phyloP scores from a whole-genome alignment of 257 asterid species.

The Striga asiatica region DNA sequence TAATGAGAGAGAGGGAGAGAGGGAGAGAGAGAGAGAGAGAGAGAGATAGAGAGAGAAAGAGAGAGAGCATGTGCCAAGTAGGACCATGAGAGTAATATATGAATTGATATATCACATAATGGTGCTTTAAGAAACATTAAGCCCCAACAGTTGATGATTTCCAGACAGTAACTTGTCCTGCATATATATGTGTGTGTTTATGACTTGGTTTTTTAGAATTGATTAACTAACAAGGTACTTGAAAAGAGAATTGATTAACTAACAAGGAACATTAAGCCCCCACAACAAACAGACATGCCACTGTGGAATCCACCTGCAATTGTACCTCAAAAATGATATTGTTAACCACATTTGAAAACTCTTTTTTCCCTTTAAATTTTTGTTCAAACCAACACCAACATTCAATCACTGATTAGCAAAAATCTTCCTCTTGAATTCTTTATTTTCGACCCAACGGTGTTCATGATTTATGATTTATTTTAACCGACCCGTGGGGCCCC shows the following conservation, averaged over 20 bases:
- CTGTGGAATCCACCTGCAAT: slow-evolving; percentile 14
- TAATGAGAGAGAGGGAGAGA: too few species aligned
- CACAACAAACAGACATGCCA: slow-evolving; percentile 23
- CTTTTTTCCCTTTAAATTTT: neutral
- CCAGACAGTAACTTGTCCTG: slow-evolving; percentile 8
- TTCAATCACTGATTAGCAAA: slow-evolving; percentile 4
- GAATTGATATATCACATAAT: neutral
- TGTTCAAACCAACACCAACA: slow-evolving; percentile 11
- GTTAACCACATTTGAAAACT: slow-evolving; percentile 9
- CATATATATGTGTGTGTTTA: neutral
- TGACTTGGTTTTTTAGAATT: neutral
- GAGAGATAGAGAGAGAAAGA: neutral
- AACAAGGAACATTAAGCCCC: slow-evolving; percentile 9
- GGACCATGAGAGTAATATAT: neutral
- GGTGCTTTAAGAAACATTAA: slow-evolving; percentile 16
- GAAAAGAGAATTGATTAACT: slow-evolving; percentile 14
- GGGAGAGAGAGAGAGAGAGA: neutral
- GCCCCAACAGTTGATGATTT: slow-evolving; percentile 4
- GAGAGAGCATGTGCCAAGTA: neutral
- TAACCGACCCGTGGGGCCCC: slow-evolving; percentile 31
- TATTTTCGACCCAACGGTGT: slow-evolving; percentile 2
- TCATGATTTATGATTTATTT: slow-evolving; percentile 7
- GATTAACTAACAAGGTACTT: slow-evolving; percentile 8
- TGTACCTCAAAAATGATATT: slow-evolving; percentile 4
- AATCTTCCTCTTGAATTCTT: slow-evolving; percentile 27